A percentile compares a stretch with the other conserved stretches of the same genome.
Evolutionary conservation across 345 rosid genomes (phyloP).

Genomic region (Aquilaria yunnanensis): DNA sequence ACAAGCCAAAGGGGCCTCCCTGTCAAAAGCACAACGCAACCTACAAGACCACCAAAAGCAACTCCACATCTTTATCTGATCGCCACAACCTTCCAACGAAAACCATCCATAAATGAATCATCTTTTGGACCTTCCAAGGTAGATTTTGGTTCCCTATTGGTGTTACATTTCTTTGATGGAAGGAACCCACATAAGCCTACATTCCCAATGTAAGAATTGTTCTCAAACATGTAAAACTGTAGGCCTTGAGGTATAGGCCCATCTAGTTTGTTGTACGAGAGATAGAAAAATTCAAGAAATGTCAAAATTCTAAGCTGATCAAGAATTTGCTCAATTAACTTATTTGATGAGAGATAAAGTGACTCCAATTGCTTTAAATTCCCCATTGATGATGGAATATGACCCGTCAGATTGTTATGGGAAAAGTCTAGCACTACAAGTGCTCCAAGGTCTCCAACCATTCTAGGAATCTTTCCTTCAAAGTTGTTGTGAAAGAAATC

Average conservation of each 20-base stretch:
- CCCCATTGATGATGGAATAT: background rate
- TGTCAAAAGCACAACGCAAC: too few species aligned
- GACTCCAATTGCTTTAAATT: background rate
- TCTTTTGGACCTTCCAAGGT: background rate
- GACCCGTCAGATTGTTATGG: too few species aligned
- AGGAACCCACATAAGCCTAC: background rate
- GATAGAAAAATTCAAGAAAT: too few species aligned
- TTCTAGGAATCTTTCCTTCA: too few species aligned
- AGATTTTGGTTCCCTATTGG: background rate
- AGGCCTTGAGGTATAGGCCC: background rate
- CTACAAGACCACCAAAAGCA: too few species aligned
- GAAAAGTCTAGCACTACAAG: too few species aligned
- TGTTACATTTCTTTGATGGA: background rate
- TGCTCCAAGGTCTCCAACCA: too few species aligned
- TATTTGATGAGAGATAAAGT: background rate
- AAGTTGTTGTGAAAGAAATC: too few species aligned
- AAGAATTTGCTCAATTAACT: background rate
- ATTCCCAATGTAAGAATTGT: constrained; percentile 1
- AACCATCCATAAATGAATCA: background rate
- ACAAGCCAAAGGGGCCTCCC: too few species aligned
- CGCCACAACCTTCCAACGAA: background rate
- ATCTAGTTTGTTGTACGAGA: too few species aligned
- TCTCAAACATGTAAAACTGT: background rate
- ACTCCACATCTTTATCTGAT: background rate
- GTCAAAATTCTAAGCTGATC: too few species aligned